A percentile compares a stretch with the other conserved stretches of the same genome.
phyloP scores from a whole-genome alignment of 2,329 filamentous ascomycete species.

The Pseudogymnoascus verrucosus region DNA sequence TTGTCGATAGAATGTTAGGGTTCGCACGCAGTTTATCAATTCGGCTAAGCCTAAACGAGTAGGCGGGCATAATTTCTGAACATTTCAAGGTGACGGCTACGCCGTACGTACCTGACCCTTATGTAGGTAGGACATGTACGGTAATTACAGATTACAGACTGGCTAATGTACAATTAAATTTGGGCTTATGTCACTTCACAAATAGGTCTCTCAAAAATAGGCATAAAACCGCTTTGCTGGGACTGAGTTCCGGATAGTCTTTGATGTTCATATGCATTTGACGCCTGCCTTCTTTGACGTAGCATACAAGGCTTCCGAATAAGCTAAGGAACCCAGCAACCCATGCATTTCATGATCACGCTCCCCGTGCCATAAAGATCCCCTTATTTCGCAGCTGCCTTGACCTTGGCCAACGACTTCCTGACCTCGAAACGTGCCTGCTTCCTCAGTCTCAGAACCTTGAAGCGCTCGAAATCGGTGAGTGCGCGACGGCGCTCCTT shows the following conservation, averaged over 20 bases:
- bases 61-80: slow-evolving; percentile 8
- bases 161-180: slow-evolving; percentile 2
- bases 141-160: not conserved
- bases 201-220: not conserved
- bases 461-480: slow-evolving; percentile 99
- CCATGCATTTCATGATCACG: slow-evolving; percentile 41
- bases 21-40: slow-evolving; percentile 6
- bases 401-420: slow-evolving; percentile 92
- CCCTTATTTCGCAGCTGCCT: slow-evolving; percentile 62
- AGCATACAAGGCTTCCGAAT: slow-evolving; percentile 57
- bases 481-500: slow-evolving; percentile 80
- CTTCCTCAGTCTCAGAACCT: slow-evolving; percentile 99
- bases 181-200: not conserved
- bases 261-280: slow-evolving; percentile 55
- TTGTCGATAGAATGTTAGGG: slow-evolving; percentile 4
- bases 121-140: not conserved
- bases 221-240: not conserved
- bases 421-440: slow-evolving; percentile 97
- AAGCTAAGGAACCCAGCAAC: slow-evolving; percentile 53
- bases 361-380: slow-evolving; percentile 27
- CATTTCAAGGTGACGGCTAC: slow-evolving; percentile 1
- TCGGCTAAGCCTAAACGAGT: slow-evolving; percentile 9
- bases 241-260: slow-evolving; percentile 22
- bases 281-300: slow-evolving; percentile 54
- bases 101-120: not conserved